Percentiles rank a stretch among this genome's conserved stretches.
These are phyloP conservation scores for Cerrena zonata DNA, from an alignment of 1,284 basidiomycete species.

Conservation along the genomic window DNA sequence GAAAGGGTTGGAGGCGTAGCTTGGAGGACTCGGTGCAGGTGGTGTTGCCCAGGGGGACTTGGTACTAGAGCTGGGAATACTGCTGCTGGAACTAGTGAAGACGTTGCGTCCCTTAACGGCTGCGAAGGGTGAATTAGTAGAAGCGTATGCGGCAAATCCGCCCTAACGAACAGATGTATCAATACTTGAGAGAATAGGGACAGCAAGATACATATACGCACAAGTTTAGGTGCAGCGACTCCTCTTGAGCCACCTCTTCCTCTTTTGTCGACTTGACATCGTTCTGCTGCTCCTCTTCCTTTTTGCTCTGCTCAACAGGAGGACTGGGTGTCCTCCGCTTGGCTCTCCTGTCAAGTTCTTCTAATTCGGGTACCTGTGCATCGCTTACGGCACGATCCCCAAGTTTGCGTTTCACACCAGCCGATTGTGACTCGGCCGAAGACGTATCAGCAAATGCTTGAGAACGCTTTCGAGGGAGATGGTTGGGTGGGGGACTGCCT, in stretches of 20 bases:
- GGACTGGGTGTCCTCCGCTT: constrained; percentile 36
- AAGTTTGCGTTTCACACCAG: constrained; percentile 61
- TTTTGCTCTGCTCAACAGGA: constrained; percentile 48
- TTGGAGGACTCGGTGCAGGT: constrained; percentile 10
- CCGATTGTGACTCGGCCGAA: constrained; percentile 41
- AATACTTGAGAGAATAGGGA: neutral
- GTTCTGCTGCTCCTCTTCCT: constrained; percentile 40
- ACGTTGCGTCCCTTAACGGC: constrained; percentile 61
- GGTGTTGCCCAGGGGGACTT: constrained; percentile 15
- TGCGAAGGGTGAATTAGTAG: constrained; percentile 63
- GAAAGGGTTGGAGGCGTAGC: constrained; percentile 4
- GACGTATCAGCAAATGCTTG: constrained; percentile 18
- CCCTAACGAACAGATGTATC: constrained; percentile 26
- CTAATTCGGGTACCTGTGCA: constrained; percentile 21
- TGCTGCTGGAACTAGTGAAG: constrained; percentile 29
- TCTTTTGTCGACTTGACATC: neutral
- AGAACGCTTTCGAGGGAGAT: neutral
- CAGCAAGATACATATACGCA: constrained; percentile 27
- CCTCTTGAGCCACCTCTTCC: neutral
- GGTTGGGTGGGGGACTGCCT: neutral
- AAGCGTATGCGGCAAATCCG: constrained; percentile 73
- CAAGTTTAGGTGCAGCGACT: constrained; percentile 34
- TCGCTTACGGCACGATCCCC: constrained; percentile 38
- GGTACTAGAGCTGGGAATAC: constrained; percentile 15
- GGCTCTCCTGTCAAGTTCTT: constrained; percentile 21